These are phyloP conservation scores for Auricularia sp. DNA, from an alignment of 768 basidiomycete genomes.

Conservation along the genomic window DNA sequence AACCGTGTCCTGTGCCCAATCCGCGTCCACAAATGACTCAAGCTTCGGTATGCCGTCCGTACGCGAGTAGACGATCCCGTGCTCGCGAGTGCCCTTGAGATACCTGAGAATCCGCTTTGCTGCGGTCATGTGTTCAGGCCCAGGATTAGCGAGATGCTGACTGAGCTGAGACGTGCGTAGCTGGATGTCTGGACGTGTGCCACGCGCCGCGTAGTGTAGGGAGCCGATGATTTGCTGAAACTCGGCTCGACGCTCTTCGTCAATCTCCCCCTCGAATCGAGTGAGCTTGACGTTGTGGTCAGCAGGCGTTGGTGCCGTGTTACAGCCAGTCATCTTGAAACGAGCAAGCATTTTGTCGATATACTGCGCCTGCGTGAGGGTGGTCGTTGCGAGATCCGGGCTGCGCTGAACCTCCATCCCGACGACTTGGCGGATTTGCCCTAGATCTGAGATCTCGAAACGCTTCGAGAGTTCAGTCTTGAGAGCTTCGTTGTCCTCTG, in stretches of 20 bases:
- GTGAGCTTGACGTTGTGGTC: constrained; percentile 4
- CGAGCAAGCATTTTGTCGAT: background rate
- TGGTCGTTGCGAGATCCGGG: background rate
- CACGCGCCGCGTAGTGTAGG: constrained; percentile 18
- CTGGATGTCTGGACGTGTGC: constrained; percentile 15
- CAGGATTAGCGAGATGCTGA: constrained; percentile 7
- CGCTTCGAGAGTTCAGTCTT: constrained; percentile 15
- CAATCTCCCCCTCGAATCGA: background rate
- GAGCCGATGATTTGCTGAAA: constrained; percentile 17
- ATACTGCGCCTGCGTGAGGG: background rate
- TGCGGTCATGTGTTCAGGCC: background rate
- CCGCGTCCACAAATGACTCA: constrained; percentile 9
- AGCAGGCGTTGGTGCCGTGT: background rate
- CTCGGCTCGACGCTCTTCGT: constrained; percentile 5
- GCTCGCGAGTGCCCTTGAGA: background rate
- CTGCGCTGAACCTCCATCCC: background rate
- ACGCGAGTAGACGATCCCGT: background rate
- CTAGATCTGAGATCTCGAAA: constrained; percentile 18
- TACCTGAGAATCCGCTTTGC: constrained; percentile 4
- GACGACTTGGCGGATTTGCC: constrained; percentile 8
- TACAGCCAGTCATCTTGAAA: background rate
- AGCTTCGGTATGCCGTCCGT: constrained; percentile 2
- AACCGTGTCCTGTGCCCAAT: constrained; percentile 10
- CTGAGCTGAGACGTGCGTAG: constrained; percentile 10
- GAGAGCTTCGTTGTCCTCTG: constrained; percentile 12